Evolutionary conservation across 148 eudicot species (phyloP).

Genomic region (Chenopodium formosanum): DNA sequence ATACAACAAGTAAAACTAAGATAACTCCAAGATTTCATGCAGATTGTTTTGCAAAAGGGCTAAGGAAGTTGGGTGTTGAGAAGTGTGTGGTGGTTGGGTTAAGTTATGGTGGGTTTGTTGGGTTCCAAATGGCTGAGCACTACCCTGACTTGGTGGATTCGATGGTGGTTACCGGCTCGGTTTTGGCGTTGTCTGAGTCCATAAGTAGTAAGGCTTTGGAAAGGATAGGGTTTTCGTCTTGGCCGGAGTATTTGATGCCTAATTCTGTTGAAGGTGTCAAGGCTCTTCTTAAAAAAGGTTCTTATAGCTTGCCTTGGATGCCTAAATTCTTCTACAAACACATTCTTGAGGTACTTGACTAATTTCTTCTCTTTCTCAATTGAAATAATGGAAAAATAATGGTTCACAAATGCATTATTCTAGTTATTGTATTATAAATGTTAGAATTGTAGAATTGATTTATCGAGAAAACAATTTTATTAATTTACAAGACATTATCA

Average conservation of each 20-base stretch:
- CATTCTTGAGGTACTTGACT: constrained; percentile 19
- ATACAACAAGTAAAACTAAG: constrained; percentile 14
- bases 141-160: constrained; percentile 48
- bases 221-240: constrained; percentile 32
- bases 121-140: constrained; percentile 48
- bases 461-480: too few relatives aligned
- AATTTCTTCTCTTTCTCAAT: too few relatives aligned
- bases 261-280: constrained; percentile 35
- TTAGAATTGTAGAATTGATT: too few relatives aligned
- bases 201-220: constrained; percentile 4
- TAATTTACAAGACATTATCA: too few relatives aligned
- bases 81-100: constrained; percentile 51
- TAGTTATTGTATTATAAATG: too few relatives aligned
- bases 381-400: too few relatives aligned
- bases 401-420: too few relatives aligned
- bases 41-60: constrained; percentile 43
- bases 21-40: constrained; percentile 45
- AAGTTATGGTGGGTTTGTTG: constrained; percentile 63
- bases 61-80: constrained; percentile 44
- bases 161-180: constrained; percentile 42
- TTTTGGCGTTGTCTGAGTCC: constrained; percentile 36
- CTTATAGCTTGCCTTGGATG: constrained; percentile 30
- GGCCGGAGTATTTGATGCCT: constrained; percentile 48
- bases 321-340: constrained; percentile 35
- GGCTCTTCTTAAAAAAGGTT: constrained; percentile 24